Conservation (phyloP, 202 grass and related monocot species). For the Brachypodium distachyon region DNA sequence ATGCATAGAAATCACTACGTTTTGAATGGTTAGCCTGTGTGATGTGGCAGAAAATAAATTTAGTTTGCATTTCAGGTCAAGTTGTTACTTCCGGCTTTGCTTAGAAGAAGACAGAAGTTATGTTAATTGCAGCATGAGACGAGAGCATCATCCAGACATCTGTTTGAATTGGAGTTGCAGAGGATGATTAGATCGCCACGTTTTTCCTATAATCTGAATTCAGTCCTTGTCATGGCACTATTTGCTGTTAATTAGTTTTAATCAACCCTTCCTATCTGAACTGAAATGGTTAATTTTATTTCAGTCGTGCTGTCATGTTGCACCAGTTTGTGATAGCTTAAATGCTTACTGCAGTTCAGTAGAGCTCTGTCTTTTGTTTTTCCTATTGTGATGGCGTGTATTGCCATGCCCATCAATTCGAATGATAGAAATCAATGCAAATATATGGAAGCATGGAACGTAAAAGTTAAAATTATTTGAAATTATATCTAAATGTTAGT, state of each 20-base stretch:
- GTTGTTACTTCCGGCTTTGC: background rate
- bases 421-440: no score
- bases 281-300: background rate
- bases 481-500: no score
- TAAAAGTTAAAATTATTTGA: no score
- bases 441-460: no score
- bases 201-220: background rate
- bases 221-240: background rate
- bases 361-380: background rate
- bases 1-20: background rate
- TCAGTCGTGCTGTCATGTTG: no score
- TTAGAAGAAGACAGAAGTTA: background rate
- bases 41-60: background rate
- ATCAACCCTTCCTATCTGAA: background rate
- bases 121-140: background rate
- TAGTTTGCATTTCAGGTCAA: background rate
- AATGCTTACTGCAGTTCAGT: background rate
- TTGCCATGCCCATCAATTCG: no score
- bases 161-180: background rate
- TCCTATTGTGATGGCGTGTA: no score
- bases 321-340: background rate
- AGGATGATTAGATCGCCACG: no score
- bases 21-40: no score
- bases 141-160: background rate
- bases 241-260: background rate